Conservation (phyloP, 2,329 filamentous ascomycete species). For the Colletotrichum sp. region DNA sequence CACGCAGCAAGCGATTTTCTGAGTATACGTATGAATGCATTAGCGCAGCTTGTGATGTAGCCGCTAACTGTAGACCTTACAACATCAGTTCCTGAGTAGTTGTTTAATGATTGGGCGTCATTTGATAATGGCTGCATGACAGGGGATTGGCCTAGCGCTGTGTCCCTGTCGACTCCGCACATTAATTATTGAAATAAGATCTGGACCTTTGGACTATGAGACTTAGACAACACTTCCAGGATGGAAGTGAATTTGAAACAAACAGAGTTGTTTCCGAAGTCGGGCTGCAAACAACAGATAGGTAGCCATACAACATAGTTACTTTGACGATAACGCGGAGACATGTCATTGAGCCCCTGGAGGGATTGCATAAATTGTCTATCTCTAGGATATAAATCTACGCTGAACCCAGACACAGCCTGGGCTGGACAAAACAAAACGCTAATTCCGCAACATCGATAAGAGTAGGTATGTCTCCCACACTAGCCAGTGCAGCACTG, state of each 20-base stretch:
- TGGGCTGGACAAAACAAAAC: not conserved
- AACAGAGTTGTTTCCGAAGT: accelerated
- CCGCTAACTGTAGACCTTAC: not conserved
- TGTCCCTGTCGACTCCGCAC: not conserved
- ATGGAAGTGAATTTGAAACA: not conserved
- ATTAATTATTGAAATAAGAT: not conserved
- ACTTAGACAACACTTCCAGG: not conserved
- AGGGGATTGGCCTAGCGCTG: not conserved
- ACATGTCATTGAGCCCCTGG: not conserved
- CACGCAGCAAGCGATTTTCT: not conserved
- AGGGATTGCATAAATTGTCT: not conserved
- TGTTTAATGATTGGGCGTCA: not conserved
- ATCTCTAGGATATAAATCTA: not conserved
- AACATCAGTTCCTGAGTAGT: accelerated
- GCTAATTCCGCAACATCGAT: not conserved
- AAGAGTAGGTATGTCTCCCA: not conserved
- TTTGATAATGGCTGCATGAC: not conserved
- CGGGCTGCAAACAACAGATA: not conserved
- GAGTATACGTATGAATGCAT: not conserved
- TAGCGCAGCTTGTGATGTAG: not conserved
- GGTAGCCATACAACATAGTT: accelerated
- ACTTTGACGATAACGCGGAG: not conserved
- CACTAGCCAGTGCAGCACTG: not conserved
- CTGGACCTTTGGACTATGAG: not conserved
- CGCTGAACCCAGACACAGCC: not conserved